Evolutionary conservation across 495 filamentous ascomycete genomes (phyloP), one percentile per base, ranked within the genome.

Genomic region (Baudoinia panamericana): DNA sequence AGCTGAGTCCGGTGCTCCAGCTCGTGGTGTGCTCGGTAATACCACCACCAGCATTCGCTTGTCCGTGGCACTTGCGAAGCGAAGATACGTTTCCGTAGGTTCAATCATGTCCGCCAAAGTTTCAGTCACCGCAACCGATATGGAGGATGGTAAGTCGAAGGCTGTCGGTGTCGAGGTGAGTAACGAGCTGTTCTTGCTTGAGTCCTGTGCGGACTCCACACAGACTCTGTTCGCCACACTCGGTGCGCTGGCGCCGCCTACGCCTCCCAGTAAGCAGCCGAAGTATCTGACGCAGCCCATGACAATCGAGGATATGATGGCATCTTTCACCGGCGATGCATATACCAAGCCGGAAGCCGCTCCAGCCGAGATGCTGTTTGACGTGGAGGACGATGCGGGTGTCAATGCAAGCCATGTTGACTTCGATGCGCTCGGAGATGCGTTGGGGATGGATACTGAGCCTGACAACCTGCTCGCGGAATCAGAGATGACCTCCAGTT

Each of bases 131-230:
- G 45, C 82, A 11, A 60, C 69, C 8, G 68, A 66, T 9, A 51
- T 58, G 17, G 63, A 61, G 28, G 63, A 65, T 0, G 67, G 73
- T 21, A 73, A 67, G 0, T 65, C 71, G 9, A 75, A 77, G 41
- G 73, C 73, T 25, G 57, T 93, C 8, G 84, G 90, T 50, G 70
- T 93, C 2, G 82, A 93, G 45, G 50, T 95, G 7, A 72, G 71
- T 29, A 83, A 92, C 55, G 81, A 90, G 54, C 66, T 99, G 2
- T 66, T 96, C 20, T 76, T 99, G 17, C 65, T 99, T 12, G 92
- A 99, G 56, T 83, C 85, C 3, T 96, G 92, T 55, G 90, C 92
- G 12, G 92, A 99, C 59, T 96, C 92, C 8, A 96, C 90, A 0
- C 85, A 93, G 52, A 96, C 92, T 0, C 70, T 99, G 2, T 76